These are phyloP conservation scores for Aspergillus haitiensis DNA, from an alignment of 495 filamentous ascomycete genomes.

Conservation along the genomic window DNA sequence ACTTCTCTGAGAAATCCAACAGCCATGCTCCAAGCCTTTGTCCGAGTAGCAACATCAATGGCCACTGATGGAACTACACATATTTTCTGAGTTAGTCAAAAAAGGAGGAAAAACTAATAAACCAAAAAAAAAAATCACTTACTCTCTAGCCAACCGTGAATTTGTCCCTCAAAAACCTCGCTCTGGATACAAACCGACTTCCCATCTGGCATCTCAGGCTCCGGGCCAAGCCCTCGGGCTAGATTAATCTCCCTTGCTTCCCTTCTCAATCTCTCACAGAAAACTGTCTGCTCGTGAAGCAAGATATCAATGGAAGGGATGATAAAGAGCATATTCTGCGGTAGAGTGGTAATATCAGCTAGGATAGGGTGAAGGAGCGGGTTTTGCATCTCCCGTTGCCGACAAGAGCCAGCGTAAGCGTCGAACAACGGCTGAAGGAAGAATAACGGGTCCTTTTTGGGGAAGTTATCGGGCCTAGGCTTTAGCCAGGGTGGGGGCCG, in stretches of 20 bases:
- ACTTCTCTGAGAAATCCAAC: neutral
- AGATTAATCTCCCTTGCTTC: conserved; percentile 12
- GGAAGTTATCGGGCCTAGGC: conserved; percentile 8
- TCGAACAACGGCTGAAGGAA: conserved; percentile 16
- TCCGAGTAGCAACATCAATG: conserved; percentile 6
- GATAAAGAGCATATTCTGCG: conserved; percentile 12
- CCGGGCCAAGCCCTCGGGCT: neutral
- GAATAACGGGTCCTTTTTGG: conserved; percentile 6
- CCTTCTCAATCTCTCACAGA: neutral
- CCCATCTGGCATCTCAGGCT: neutral
- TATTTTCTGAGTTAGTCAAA: neutral
- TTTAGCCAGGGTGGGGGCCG: conserved; percentile 11
- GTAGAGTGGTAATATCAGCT: conserved; percentile 1
- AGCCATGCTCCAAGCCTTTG: neutral
- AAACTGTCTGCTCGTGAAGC: neutral
- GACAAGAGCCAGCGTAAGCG: conserved; percentile 10
- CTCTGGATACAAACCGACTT: neutral
- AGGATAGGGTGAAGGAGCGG: conserved; percentile 8
- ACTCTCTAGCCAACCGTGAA: conserved; percentile 14
- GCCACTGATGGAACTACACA: conserved; percentile 4
- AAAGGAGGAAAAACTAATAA: neutral
- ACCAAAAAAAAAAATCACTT: neutral
- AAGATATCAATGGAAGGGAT: conserved; percentile 4
- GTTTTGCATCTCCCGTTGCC: conserved; percentile 3
- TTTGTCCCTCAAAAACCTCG: conserved; percentile 6